Base-by-base conservation (phyloP, 495 filamentous ascomycete species). In the Filosporella fistucella region DNA sequence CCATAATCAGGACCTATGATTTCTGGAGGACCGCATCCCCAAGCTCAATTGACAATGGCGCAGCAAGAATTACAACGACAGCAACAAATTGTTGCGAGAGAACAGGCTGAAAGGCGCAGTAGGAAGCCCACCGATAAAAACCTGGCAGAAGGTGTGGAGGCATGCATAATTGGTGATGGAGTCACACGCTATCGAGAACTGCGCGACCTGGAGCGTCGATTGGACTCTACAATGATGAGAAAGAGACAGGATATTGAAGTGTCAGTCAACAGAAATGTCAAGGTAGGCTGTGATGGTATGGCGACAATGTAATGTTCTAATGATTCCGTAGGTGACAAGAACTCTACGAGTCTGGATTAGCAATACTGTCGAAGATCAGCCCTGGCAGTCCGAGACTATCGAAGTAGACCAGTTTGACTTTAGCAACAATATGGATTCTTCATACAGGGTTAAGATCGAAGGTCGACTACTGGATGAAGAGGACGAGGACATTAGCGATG, bases 221-320 rank as follows among this genome's bases (percentile, higher is more conserved):
- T 96, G 44, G 94, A 99, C 70, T 88, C 90, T 18, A 85, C 88
- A n/a, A 93, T 96, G 74, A 87, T 93, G 63, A 78, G 91, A 56
- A 99, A 97, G 71, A 75, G 89, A 51, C 66, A 97, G 50, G 93
- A 99, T 63, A 85, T 95, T 42, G 78, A 87, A 44, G 91, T 96
- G 58, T 82, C 85, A 13, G 78, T 91, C 28, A 87, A 80, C 63
- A 80, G 86, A 44, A 84, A 85, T 44, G 71, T 82, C 39, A 91
- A 93, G 75, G 77, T 81, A 40, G 24, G 24, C 29, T 43, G 3
- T 52, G n/a, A n/a, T n/a, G n/a, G n/a, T n/a, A n/a, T n/a, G n/a
- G n/a, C n/a, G n/a, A n/a, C n/a, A n/a, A n/a, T n/a, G n/a, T n/a
- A n/a, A n/a, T n/a, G n/a, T n/a, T n/a, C n/a, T n/a, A n/a, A n/a